Percentiles rank a stretch among this genome's conserved stretches.
Evolutionary conservation across 208 protist genomes (phyloP).

Genomic region (Crithidia bombi): DNA sequence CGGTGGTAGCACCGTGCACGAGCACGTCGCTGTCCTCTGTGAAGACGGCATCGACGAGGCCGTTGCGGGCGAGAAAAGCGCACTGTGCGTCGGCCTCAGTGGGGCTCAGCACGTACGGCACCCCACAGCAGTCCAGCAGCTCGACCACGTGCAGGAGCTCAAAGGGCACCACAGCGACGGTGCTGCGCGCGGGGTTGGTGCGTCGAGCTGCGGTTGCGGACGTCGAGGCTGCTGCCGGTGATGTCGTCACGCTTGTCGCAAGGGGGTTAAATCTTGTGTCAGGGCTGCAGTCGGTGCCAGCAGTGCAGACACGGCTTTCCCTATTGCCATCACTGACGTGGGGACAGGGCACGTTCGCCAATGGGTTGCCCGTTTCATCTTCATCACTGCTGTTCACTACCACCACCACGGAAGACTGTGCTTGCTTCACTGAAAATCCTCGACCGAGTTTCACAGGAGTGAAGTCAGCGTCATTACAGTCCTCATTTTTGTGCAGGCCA

Average conservation of each 20-base stretch:
- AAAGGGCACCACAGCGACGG: conserved; percentile 45
- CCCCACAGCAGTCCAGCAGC: conserved; percentile 83
- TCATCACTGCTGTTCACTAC: conserved; percentile 15
- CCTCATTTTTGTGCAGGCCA: not conserved
- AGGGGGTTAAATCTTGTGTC: no score
- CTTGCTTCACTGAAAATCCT: not conserved
- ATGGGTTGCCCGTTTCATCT: not conserved
- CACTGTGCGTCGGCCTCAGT: conserved; percentile 95
- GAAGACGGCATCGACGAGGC: conserved; percentile 94
- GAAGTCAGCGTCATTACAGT: conserved; percentile 14
- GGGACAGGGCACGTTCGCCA: not conserved
- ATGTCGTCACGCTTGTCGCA: not conserved
- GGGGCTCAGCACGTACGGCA: conserved; percentile 90
- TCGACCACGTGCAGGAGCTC: conserved; percentile 77
- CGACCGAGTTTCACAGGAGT: conserved; percentile 31
- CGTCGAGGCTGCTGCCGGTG: not conserved
- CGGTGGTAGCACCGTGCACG: conserved; percentile 92
- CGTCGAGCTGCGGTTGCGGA: not conserved
- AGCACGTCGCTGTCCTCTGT: conserved; percentile 97
- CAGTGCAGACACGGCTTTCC: not conserved
- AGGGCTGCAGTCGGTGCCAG: no score
- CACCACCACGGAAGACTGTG: not conserved
- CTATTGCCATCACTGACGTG: not conserved
- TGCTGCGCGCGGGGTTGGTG: not conserved
- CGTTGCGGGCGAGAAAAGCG: conserved; percentile 73